Conservation (phyloP, 768 basidiomycete genomes). For the Leccinum ochraceum region DNA sequence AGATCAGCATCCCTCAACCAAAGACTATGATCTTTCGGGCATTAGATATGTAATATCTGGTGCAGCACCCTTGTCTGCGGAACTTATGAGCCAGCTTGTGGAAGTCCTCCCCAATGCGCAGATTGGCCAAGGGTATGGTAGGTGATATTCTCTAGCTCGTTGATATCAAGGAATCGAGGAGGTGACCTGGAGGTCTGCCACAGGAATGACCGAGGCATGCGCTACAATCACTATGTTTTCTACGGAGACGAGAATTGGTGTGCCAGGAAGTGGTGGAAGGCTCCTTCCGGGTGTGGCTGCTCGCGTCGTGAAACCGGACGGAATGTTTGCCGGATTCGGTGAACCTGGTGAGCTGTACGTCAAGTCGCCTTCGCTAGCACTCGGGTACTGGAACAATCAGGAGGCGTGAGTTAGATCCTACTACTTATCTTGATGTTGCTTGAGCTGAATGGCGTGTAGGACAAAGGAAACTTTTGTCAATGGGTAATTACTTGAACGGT, state of each 20-base stretch:
- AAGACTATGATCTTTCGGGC: constrained; percentile 50
- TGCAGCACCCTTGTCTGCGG: constrained; percentile 63
- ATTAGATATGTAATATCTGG: constrained; percentile 57
- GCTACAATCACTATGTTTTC: constrained; percentile 54
- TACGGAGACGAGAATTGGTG: constrained; percentile 46
- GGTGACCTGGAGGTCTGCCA: neutral
- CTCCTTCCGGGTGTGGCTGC: constrained; percentile 56
- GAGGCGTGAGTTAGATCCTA: constrained; percentile 51
- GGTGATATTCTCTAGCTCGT: neutral
- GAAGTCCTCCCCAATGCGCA: constrained; percentile 54
- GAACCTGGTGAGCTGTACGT: constrained; percentile 64
- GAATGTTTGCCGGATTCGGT: constrained; percentile 50
- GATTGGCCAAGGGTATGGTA: constrained; percentile 69
- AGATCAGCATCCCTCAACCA: constrained; percentile 50
- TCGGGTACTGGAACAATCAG: constrained; percentile 54
- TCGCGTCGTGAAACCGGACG: constrained; percentile 58
- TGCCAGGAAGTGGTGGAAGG: constrained; percentile 51
- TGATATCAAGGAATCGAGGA: constrained; percentile 17
- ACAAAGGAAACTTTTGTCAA: constrained; percentile 68
- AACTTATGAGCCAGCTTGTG: constrained; percentile 46
- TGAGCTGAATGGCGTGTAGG: constrained; percentile 38
- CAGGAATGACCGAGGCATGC: constrained; percentile 69
- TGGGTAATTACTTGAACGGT: constrained; percentile 47
- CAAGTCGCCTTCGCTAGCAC: constrained; percentile 39
- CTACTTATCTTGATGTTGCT: constrained; percentile 19